phyloP scores from a whole-genome alignment of 305 asterid genomes.

The Solanum hybrid region DNA sequence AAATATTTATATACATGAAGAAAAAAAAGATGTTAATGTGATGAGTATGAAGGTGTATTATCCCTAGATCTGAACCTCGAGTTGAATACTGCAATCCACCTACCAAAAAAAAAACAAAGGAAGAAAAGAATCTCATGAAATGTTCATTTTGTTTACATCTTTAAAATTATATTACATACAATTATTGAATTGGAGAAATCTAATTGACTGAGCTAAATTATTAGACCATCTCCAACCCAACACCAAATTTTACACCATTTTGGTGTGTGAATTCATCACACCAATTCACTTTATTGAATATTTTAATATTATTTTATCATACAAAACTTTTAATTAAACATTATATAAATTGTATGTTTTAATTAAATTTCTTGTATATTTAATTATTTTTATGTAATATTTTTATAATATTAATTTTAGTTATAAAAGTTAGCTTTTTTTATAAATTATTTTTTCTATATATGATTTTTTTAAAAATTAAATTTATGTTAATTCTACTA shows the following conservation, averaged over 20 bases:
- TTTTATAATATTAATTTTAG: no score
- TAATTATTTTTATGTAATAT: no score
- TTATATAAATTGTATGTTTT: no score
- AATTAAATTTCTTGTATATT: no score
- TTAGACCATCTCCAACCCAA: background rate
- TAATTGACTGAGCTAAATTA: background rate
- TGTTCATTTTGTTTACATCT: background rate
- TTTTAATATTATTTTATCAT: no score
- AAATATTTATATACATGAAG: background rate
- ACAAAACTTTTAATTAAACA: background rate
- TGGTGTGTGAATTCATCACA: background rate
- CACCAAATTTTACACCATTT: no score
- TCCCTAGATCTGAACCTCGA: background rate
- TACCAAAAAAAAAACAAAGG: background rate
- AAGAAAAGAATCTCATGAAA: background rate
- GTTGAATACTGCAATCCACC: background rate
- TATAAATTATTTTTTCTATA: no score
- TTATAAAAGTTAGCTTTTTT: no score
- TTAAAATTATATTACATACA: background rate
- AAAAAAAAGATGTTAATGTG: no score
- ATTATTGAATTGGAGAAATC: background rate
- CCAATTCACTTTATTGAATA: no score
- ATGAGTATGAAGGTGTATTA: background rate
- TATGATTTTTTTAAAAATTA: no score
- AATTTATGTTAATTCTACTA: no score